Evolutionary conservation across 345 rosid genomes (phyloP).

Genomic region (Rhodamnia argentea): DNA sequence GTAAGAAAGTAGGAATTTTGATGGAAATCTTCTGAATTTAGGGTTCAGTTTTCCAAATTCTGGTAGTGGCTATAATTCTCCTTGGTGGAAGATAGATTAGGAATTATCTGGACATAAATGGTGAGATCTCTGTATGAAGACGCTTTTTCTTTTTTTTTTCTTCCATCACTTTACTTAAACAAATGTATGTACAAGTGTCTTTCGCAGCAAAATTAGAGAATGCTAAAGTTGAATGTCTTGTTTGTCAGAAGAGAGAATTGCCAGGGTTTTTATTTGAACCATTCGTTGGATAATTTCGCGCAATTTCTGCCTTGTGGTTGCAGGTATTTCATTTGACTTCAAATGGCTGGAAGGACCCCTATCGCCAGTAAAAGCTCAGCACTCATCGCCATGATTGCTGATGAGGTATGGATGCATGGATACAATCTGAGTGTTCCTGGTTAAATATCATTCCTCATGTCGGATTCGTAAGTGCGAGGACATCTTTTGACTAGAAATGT

Average conservation of each 20-base stretch:
- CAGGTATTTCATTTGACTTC: background rate
- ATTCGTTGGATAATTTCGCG: background rate
- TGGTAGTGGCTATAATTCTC: background rate
- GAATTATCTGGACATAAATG: background rate
- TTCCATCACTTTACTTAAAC: background rate
- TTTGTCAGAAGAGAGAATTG: background rate
- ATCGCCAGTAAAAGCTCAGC: slow-evolving; percentile 6
- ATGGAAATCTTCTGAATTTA: background rate
- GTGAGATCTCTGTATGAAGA: background rate
- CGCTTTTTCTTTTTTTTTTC: background rate
- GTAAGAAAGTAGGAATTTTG: background rate
- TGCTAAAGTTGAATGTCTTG: background rate
- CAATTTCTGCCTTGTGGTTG: background rate
- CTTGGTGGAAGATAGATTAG: background rate
- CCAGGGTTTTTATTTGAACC: background rate
- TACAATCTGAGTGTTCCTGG: background rate
- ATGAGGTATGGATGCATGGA: background rate
- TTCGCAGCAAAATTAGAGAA: background rate
- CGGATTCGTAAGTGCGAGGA: background rate
- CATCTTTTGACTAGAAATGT: background rate
- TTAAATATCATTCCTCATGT: background rate
- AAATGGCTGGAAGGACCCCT: slow-evolving; percentile 13
- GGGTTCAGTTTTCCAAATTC: background rate
- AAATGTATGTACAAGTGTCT: background rate
- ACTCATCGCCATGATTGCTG: slow-evolving; percentile 12